These are phyloP conservation scores for Fusarium tuaranense DNA, from an alignment of 2,329 filamentous ascomycete species.

Conservation along the genomic window DNA sequence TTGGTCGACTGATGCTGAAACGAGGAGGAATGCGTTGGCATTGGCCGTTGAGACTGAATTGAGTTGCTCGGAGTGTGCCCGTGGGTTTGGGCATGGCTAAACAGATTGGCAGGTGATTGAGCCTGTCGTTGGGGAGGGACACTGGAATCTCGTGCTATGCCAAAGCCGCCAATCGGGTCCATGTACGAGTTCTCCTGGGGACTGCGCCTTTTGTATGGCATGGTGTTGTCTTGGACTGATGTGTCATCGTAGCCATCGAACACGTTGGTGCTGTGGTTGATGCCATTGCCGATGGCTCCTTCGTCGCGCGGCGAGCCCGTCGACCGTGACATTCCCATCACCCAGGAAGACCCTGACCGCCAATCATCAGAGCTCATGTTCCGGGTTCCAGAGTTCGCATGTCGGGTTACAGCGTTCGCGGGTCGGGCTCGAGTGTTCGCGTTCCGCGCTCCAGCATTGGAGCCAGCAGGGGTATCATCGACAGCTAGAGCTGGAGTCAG, in stretches of 20 bases:
- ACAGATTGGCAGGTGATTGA: constrained; percentile 55
- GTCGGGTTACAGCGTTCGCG: constrained; percentile 47
- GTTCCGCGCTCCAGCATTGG: constrained; percentile 69
- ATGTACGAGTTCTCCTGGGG: constrained; percentile 56
- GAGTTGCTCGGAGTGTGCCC: constrained; percentile 58
- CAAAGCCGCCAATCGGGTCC: constrained; percentile 44
- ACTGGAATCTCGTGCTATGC: constrained; percentile 64
- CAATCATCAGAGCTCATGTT: background rate
- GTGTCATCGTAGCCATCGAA: constrained; percentile 33
- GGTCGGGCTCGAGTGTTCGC: constrained; percentile 69
- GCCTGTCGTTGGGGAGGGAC: constrained; percentile 68
- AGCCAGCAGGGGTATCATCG: constrained; percentile 68
- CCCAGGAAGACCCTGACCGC: background rate
- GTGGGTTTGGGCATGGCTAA: constrained; percentile 45
- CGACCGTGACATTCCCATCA: background rate
- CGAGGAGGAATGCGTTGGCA: constrained; percentile 59
- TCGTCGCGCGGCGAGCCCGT: background rate
- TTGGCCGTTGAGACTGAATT: constrained; percentile 60
- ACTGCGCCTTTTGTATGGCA: constrained; percentile 47
- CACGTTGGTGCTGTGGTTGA: background rate
- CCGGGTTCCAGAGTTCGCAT: constrained; percentile 60
- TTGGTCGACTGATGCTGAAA: constrained; percentile 58
- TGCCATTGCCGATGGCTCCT: background rate
- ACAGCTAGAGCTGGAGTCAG: constrained; percentile 42
- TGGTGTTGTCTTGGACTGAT: constrained; percentile 42